Evolutionary conservation across 108 stramenopile species (phyloP).

Genomic region (Schizochytrium sp.): DNA sequence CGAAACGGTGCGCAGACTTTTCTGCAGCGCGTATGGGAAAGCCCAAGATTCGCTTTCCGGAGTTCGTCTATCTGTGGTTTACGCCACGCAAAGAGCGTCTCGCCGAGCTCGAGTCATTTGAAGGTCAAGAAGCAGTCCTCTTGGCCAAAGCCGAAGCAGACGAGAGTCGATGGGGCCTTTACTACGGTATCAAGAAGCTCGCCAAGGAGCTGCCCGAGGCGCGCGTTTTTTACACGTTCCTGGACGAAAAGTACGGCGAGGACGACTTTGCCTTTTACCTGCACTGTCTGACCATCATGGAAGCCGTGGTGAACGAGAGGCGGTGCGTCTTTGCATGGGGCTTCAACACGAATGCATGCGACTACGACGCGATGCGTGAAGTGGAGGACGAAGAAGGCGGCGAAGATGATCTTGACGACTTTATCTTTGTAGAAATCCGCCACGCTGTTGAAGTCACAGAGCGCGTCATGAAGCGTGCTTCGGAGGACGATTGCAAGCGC

Average conservation of each 20-base stretch:
- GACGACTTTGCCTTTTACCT: slow-evolving; percentile 41
- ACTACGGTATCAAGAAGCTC: slow-evolving; percentile 49
- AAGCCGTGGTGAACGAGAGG: slow-evolving; percentile 10
- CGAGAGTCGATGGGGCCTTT: slow-evolving; percentile 63
- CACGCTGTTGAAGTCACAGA: neutral
- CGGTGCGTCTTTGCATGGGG: neutral
- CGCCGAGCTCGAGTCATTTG: neutral
- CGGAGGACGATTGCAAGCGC: slow-evolving; percentile 16
- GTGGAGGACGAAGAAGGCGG: neutral
- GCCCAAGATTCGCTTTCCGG: slow-evolving; percentile 46
- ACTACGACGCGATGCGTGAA: neutral
- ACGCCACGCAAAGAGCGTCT: slow-evolving; percentile 19
- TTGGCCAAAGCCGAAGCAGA: neutral
- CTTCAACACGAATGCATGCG: neutral
- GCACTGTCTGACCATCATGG: slow-evolving; percentile 23
- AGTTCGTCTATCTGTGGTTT: slow-evolving; percentile 60
- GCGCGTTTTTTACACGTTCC: slow-evolving; percentile 39
- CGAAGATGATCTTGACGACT: neutral
- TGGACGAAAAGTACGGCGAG: slow-evolving; percentile 50
- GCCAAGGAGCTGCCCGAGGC: slow-evolving; percentile 25
- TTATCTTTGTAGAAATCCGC: neutral
- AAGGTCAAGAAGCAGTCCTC: neutral
- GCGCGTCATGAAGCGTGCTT: neutral
- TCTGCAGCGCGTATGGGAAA: slow-evolving; percentile 21
- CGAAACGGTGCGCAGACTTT: neutral